Percentiles rank a stretch among this genome's conserved stretches.
Conservation (phyloP, 2,329 filamentous ascomycete genomes). For the Clarireedia monteithiana region DNA sequence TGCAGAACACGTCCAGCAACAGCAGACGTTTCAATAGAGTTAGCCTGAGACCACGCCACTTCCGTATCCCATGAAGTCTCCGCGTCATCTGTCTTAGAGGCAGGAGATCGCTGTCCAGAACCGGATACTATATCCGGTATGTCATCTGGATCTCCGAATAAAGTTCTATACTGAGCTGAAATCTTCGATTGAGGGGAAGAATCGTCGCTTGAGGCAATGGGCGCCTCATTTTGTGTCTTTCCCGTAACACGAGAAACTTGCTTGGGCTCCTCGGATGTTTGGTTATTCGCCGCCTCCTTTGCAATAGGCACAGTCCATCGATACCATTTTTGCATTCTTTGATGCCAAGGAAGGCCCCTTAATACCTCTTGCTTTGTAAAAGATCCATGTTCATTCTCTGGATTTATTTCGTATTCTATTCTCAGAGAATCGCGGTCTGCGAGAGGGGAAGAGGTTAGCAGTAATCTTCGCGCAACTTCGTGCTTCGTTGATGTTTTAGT, state of each 20-base stretch:
- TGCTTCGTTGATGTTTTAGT: conserved; percentile 11
- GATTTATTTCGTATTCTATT: conserved; percentile 13
- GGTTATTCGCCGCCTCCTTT: not conserved
- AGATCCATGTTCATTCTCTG: conserved; percentile 3
- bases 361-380: conserved; percentile 16
- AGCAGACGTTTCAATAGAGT: conserved; percentile 19
- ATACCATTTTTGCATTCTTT: conserved; percentile 24
- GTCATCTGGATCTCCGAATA: no score
- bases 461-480: conserved; percentile 20
- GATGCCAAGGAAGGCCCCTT: conserved; percentile 23
- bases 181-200: no score
- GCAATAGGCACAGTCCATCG: conserved; percentile 23
- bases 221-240: not conserved
- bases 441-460: conserved; percentile 17
- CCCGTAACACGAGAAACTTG: not conserved
- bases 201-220: not conserved
- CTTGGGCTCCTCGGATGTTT: not conserved
- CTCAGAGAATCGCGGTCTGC: conserved; percentile 12
- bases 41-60: not conserved
- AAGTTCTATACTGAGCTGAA: no score
- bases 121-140: no score
- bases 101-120: not conserved
- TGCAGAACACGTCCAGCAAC: conserved; percentile 22
- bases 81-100: conserved; percentile 9
- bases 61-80: not conserved